These are phyloP conservation scores for Neckera pumila DNA, from an alignment of 225 moss, liverwort and hornwort genomes.

Conservation along the genomic window DNA sequence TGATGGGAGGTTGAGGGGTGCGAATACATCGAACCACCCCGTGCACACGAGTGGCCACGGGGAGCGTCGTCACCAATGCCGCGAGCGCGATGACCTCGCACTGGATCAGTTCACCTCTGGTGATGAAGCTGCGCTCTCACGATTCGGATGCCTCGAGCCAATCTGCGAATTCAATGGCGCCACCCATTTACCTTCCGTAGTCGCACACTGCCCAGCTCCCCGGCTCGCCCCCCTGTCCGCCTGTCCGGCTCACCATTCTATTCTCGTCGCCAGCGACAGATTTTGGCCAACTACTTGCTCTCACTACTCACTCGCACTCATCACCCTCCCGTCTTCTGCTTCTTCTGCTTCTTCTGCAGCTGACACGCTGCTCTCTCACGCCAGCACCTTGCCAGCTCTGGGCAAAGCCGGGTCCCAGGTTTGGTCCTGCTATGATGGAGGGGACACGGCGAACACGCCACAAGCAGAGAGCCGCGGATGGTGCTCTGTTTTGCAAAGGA, in stretches of 20 bases:
- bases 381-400: not conserved
- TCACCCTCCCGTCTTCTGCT: not conserved
- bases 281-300: not conserved
- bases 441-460: not conserved
- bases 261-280: constrained; percentile 7
- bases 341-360: not conserved
- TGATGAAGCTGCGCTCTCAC: not conserved
- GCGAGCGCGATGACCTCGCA: not conserved
- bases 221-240: not conserved
- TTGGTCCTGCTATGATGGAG: not conserved
- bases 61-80: constrained; percentile 1
- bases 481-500: not conserved
- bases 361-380: not conserved
- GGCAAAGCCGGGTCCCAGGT: not conserved
- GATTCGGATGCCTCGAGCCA: not conserved
- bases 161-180: not conserved
- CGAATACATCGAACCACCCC: not conserved
- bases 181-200: not conserved
- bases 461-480: not conserved
- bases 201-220: not conserved
- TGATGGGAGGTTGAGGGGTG: not conserved
- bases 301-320: not conserved
- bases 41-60: constrained; percentile 15
- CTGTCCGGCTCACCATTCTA: not conserved
- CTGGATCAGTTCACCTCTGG: not conserved